Percentiles rank a stretch among this genome's conserved stretches.
phyloP scores from a whole-genome alignment of 2,329 filamentous ascomycete species.

The Hawksworthiomyces lignivorus region DNA sequence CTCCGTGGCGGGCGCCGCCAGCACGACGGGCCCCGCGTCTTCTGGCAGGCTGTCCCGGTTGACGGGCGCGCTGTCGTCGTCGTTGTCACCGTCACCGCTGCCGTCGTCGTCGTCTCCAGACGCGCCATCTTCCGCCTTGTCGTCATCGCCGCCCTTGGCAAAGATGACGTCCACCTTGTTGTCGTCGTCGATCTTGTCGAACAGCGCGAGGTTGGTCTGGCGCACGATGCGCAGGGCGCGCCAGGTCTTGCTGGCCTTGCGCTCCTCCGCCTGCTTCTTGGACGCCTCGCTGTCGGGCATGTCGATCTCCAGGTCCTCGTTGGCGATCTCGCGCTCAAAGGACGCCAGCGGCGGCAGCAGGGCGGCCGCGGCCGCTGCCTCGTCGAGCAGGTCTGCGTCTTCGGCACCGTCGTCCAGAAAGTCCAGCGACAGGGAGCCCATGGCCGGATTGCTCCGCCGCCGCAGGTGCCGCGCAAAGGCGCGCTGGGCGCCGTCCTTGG shows the following conservation, averaged over 20 bases:
- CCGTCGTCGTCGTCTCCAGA: slow-evolving; percentile 44
- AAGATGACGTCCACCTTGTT: slow-evolving; percentile 60
- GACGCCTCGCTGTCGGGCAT: slow-evolving; percentile 62
- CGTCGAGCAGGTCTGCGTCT: slow-evolving; percentile 53
- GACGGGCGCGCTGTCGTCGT: slow-evolving; percentile 10
- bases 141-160: slow-evolving; percentile 68
- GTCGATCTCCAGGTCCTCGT: slow-evolving; percentile 78
- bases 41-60: slow-evolving; percentile 30
- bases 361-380: slow-evolving; percentile 60
- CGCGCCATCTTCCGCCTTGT: slow-evolving; percentile 49
- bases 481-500: slow-evolving; percentile 58
- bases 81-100: slow-evolving; percentile 10
- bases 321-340: slow-evolving; percentile 66
- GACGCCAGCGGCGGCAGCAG: slow-evolving; percentile 60
- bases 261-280: slow-evolving; percentile 50
- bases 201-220: slow-evolving; percentile 62
- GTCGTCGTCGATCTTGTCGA: slow-evolving; percentile 82
- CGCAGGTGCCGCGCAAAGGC: slow-evolving; percentile 64
- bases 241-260: slow-evolving; percentile 87
- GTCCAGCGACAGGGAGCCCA: slow-evolving; percentile 66
- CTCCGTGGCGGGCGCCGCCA: slow-evolving; percentile 56
- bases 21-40: slow-evolving; percentile 51
- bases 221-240: slow-evolving; percentile 75
- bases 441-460: slow-evolving; percentile 61
- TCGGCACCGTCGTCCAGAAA: slow-evolving; percentile 66